Base-by-base conservation (phyloP, 352 stramenopile species). In the Phytophthora idaei region DNA sequence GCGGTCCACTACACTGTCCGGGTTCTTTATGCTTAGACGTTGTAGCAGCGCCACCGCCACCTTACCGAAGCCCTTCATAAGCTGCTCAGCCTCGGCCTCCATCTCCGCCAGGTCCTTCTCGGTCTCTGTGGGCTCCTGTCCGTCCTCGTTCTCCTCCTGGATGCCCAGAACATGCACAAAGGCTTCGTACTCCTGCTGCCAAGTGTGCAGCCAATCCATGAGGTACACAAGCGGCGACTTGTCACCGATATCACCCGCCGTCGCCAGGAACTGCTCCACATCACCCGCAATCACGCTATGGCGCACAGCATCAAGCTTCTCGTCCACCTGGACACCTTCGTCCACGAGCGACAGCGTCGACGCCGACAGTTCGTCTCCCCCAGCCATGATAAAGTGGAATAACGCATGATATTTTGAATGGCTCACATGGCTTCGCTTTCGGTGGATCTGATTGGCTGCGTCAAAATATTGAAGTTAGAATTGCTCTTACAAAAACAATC, bases 191-290 rank as follows among this genome's bases (percentile, higher is more conserved):
- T 95, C 83, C 57, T 92, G 87, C 67, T 95, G 87, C 87, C 87
- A 95, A 55, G 77, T 83, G 74, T 95, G 83, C 67, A 95, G 84
- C 82, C 83, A 95, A 50, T 95, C 75, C 87, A 95, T 93, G 58
- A 95, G 74, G 59, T 77, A 89, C 49, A 89, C 69, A 17, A 94
- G 73, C 51, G 81, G 83, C 42, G 72, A 71, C 31, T 71, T 54
- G 48, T 74, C 55, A 15, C 70, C 74, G 11, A 62, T 58, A 45
- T 80, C 61, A 10, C 60, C 51, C 3, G 57, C 55, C 55, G 73
- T 76, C 47, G 65, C 61, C 31, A 87, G 64, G 52, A 85, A 91
- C 42, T 68, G 59, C 12, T 73, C 71, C 37, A 72, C 78, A 72
- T 90, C 74, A n/a, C 78, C 74, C 1, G 67, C 63, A 15, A 91